phyloP scores from a whole-genome alignment of 257 asterid genomes.

The Solanum rostratum region DNA sequence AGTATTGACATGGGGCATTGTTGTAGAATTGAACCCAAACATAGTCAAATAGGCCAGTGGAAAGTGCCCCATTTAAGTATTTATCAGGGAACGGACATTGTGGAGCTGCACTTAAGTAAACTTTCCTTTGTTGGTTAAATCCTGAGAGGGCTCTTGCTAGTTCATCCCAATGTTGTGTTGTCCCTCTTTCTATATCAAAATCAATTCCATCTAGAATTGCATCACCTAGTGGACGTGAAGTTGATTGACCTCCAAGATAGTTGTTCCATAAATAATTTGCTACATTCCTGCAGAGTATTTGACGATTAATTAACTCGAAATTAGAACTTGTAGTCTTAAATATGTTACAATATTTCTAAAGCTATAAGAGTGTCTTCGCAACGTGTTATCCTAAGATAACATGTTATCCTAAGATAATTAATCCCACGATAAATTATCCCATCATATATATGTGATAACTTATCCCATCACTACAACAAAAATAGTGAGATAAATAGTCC shows the following conservation, averaged over 20 bases:
- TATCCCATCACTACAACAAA: no score
- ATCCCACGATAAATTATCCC: no score
- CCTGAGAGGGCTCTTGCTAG: conserved; percentile 31
- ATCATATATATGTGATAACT: no score
- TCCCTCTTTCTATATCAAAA: conserved; percentile 51
- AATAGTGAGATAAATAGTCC: no score
- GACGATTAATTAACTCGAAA: neutral
- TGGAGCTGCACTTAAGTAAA: conserved; percentile 52
- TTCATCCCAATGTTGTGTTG: conserved; percentile 29
- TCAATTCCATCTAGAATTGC: conserved; percentile 61
- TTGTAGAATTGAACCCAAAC: conserved; percentile 75
- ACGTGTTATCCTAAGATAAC: no score
- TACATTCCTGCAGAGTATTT: neutral
- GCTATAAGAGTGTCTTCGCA: neutral
- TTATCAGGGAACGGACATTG: conserved; percentile 73
- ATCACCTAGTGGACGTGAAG: conserved; percentile 45
- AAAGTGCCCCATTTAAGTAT: conserved; percentile 31
- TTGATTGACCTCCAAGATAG: conserved; percentile 43
- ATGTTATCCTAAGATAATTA: no score
- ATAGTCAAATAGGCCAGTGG: conserved; percentile 40
- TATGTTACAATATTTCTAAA: no score
- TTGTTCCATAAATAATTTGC: conserved; percentile 46
- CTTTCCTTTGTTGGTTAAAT: conserved; percentile 12
- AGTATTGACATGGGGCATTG: conserved; percentile 48
- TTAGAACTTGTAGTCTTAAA: no score